Evolutionary conservation across 2,329 filamentous ascomycete species (phyloP), one percentile per base, ranked within the genome.

Genomic region (Apiospora saccharicola): DNA sequence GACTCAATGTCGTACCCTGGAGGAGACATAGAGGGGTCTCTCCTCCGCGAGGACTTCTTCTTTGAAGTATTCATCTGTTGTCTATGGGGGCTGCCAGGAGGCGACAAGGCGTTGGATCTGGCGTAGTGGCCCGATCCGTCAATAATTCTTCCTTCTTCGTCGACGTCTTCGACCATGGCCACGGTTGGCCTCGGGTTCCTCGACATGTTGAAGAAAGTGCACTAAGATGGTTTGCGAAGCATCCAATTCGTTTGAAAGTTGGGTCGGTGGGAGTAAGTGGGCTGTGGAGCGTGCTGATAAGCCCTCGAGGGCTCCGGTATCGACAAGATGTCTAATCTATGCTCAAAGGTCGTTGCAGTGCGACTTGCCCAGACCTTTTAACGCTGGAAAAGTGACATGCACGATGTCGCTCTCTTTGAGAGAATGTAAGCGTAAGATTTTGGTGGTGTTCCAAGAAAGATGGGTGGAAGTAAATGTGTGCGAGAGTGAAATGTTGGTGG

Each of bases 91-190:
- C 34, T 72, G 71, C 30, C 26, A 44, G 69, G 53, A 16, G 57
- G 51, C 14, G 57, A 46, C 16, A 44, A 47, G 19, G 43, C 43
- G 12, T 30, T 71, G 14, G 37, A 67, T n/a, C 68, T 51, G 71
- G 71, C 67, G 71, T 69, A 49, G 47, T 44, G 67, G 71, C n/a
- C 46, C 41, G 67, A 19, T 71, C 53, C 67, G 34, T 26, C 67
- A 70, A 67, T 70, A 16, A 44, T 22, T 16, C 77, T 75, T 78
- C 84, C 73, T 85, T 84, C 57, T 8, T 71, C 69, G 53, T 71
- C 69, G 5, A 49, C 24, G 16, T 71, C 69, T 14, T 71, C 69
- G 51, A 64, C 51, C 41, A 49, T 64, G 43, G 69, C 69, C 44
- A 47, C 44, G 19, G 10, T 37, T 22, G 67, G 26, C 22, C 26